phyloP scores from a whole-genome alignment of 192 early-diverging fungal genomes.

The Tieghemiomyces parasiticus region DNA sequence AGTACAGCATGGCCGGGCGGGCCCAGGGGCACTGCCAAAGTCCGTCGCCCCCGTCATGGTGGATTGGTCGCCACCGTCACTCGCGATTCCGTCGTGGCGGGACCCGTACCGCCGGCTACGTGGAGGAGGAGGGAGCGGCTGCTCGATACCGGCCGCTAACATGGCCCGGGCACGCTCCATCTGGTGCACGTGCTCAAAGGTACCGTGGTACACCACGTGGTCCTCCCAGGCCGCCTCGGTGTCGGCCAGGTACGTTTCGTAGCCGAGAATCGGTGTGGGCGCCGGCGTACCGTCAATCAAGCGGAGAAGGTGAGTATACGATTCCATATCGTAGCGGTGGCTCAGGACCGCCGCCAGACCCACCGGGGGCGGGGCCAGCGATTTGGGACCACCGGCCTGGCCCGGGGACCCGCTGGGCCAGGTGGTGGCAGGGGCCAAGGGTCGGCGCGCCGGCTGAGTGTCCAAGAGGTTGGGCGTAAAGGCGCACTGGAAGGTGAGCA shows the following conservation, averaged over 20 bases:
- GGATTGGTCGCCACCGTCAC: background rate
- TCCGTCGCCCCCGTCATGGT: too few relatives aligned
- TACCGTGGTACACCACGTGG: slow-evolving; percentile 24
- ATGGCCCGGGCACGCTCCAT: too few relatives aligned
- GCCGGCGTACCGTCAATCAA: background rate
- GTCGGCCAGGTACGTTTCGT: slow-evolving; percentile 38
- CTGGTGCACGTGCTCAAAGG: slow-evolving; percentile 17
- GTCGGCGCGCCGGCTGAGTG: slow-evolving; percentile 43
- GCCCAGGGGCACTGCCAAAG: background rate
- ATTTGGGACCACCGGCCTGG: too few relatives aligned
- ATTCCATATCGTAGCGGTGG: background rate
- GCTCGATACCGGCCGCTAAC: background rate
- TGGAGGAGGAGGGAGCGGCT: background rate
- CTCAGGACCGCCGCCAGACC: slow-evolving; percentile 4
- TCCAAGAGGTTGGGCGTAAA: slow-evolving; percentile 62
- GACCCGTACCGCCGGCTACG: background rate
- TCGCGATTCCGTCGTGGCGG: background rate
- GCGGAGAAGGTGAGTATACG: background rate
- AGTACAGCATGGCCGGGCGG: slow-evolving; percentile 9
- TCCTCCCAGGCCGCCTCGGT: slow-evolving; percentile 29
- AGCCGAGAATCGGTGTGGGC: slow-evolving; percentile 17
- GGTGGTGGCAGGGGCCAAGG: slow-evolving; percentile 20
- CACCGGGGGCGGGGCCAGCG: background rate
- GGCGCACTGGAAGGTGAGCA: slow-evolving; percentile 62
- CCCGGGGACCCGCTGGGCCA: too few relatives aligned